phyloP scores from a whole-genome alignment of 495 filamentous ascomycete genomes.

The Podospora pseudocomata region DNA sequence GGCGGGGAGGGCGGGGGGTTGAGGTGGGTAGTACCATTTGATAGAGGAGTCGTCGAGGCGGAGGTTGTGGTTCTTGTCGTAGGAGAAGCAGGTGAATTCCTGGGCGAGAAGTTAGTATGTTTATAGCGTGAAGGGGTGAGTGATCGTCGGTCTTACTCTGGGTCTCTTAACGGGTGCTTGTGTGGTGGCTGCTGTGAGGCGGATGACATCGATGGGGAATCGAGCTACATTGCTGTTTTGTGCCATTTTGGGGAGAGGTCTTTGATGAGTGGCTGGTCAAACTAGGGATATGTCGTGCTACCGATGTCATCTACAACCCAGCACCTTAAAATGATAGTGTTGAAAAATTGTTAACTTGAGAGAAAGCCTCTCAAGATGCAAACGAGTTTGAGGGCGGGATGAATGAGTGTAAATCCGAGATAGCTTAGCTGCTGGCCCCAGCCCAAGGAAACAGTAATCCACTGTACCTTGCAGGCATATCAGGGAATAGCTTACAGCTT shows the following conservation, averaged over 20 bases:
- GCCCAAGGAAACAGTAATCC: too few species aligned
- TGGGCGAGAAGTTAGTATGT: constrained; percentile 25
- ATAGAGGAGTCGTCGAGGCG: constrained; percentile 72
- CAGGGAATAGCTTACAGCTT: not conserved
- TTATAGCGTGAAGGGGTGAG: not conserved
- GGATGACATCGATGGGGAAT: not conserved
- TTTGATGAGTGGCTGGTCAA: not conserved
- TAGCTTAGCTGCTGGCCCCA: too few species aligned
- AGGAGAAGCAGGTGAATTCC: constrained; percentile 91
- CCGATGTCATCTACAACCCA: not conserved
- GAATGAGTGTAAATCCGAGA: too few species aligned
- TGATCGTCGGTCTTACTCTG: constrained; percentile 43
- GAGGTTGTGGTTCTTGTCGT: constrained; percentile 75
- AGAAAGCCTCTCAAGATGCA: too few species aligned
- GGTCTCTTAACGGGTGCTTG: constrained; percentile 55
- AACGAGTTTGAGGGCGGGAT: too few species aligned
- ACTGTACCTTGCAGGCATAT: not conserved
- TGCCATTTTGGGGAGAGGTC: not conserved
- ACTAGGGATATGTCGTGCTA: not conserved
- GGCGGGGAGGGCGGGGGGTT: constrained; percentile 32
- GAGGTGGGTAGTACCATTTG: constrained; percentile 81
- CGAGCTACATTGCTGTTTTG: not conserved
- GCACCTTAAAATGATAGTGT: not conserved
- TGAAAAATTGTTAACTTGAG: too few species aligned
- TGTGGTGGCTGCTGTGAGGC: not conserved